Base-by-base conservation (phyloP, 768 basidiomycete genomes). In the Leccinellum albellum region DNA sequence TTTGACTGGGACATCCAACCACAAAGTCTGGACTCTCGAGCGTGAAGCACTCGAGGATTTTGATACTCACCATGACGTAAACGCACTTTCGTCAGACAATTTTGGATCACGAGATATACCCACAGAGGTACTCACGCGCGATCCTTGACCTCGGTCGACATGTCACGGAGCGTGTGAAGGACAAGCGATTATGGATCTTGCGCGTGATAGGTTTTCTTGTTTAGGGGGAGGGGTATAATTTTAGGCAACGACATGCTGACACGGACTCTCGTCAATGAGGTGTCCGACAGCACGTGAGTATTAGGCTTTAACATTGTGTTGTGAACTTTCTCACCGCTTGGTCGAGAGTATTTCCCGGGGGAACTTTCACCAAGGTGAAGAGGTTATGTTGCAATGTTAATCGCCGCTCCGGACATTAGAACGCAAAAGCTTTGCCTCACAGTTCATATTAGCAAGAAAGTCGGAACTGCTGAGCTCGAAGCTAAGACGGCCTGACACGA, bases 241-340 rank as follows among this genome's bases (percentile, higher is more conserved):
- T 55, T 31, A 29, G 44, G 31, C 33, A 24, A 50, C 29, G 51
- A 44, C 46, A 48, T 26, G 31, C 28, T 31, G 55, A 53, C 57
- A 58, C 29, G 42, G 28, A 49, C 23, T 42, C 24, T 23, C 24
- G 5, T 53, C 32, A 35, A 20, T 13, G 17, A 29, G 45, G 28
- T 35, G 50, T 46, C 54, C 28, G 50, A 50, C 28, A 50, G 26
- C 32, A 42, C 52, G 50, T 51, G 50, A 59, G 54, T 55, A 32
- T 57, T 62, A 58, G 28, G 35, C 58, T 60, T 64, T 59, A 59
- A 49, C 62, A 64, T 57, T 64, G 20, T 14, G 17, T 6, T 40
- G 46, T 47, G 20, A 28, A 49, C 47, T 51, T 58, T 70, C 57
- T 59, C 68, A 65, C 60, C 63, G 58, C 56, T 55, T 66, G 56